Conservation (phyloP, 2,329 filamentous ascomycete genomes). For the Pezicula neosporulosa region DNA sequence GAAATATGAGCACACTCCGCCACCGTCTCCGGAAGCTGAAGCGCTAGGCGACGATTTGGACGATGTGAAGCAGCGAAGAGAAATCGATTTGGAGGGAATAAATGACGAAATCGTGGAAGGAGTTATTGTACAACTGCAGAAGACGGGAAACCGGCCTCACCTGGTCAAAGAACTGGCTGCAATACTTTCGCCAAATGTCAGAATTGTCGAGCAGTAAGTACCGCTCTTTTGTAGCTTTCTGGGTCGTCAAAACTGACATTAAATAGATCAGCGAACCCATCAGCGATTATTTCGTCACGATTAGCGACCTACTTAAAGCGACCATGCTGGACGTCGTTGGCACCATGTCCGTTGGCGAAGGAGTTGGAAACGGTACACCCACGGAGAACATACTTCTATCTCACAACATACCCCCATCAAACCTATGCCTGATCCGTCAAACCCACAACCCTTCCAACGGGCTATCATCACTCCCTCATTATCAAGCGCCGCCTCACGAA, state of each 20-base stretch:
- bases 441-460: constrained; percentile 45
- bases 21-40: constrained; percentile 64
- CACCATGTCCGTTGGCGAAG: constrained; percentile 87
- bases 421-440: constrained; percentile 66
- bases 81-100: constrained; percentile 77
- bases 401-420: constrained; percentile 87
- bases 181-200: constrained; percentile 71
- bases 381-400: constrained; percentile 92
- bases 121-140: constrained; percentile 83
- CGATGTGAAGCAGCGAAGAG: constrained; percentile 40
- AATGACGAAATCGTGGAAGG: constrained; percentile 94
- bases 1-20: constrained; percentile 71
- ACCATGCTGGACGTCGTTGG: constrained; percentile 68
- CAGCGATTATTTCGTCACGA: constrained; percentile 91
- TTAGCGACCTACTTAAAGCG: constrained; percentile 88
- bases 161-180: constrained; percentile 90
- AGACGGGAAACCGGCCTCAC: constrained; percentile 87
- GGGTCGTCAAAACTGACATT: constrained; percentile 21
- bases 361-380: constrained; percentile 91
- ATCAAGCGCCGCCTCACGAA: constrained; percentile 64
- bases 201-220: constrained; percentile 87
- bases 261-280: constrained; percentile 86
- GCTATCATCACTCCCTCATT: constrained; percentile 80
- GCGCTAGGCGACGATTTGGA: constrained; percentile 29
- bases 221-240: constrained; percentile 4